A percentile compares a stretch with the other conserved stretches of the same genome.
phyloP scores from a whole-genome alignment of 1,284 basidiomycete species.

The Sporisorium exsertum region DNA sequence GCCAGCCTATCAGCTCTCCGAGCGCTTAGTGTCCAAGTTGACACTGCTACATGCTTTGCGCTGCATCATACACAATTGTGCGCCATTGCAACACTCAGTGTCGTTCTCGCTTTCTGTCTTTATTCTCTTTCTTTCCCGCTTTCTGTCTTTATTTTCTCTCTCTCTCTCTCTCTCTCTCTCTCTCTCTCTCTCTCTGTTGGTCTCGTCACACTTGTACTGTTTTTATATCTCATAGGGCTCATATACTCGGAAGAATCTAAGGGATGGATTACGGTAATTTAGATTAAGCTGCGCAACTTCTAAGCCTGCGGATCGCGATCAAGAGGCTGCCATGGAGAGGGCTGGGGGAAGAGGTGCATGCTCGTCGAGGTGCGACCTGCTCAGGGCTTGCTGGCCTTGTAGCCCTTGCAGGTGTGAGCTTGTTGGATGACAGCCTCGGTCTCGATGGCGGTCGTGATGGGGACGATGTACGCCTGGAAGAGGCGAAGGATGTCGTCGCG shows the following conservation, averaged over 20 bases:
- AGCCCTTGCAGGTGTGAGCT: not conserved
- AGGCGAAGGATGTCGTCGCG: constrained; percentile 9
- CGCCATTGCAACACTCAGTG: not conserved
- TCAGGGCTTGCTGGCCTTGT: not conserved
- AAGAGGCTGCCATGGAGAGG: not conserved
- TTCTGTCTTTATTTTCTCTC: not conserved
- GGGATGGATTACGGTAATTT: constrained; percentile 10
- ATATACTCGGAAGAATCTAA: constrained; percentile 8
- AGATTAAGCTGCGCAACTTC: not conserved
- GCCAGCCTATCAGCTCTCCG: constrained; percentile 14
- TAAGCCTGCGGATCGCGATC: not conserved
- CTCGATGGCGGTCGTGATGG: constrained; percentile 31
- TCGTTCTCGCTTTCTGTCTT: constrained; percentile 3
- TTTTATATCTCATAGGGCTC: constrained; percentile 3
- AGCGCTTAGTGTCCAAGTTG: constrained; percentile 11
- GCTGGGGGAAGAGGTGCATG: too few species aligned
- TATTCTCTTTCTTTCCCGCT: not conserved
- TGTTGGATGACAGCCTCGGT: constrained; percentile 3
- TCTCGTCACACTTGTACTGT: constrained; percentile 9
- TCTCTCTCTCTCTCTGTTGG: constrained; percentile 16
- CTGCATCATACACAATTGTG: constrained; percentile 25
- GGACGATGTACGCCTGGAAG: constrained; percentile 45
- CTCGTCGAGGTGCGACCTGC: too few species aligned
- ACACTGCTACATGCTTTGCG: not conserved
- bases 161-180: constrained; percentile 3